These are phyloP conservation scores for Picochlorum sp. DNA, from an alignment of 139 green algal species.

Conservation along the genomic window DNA sequence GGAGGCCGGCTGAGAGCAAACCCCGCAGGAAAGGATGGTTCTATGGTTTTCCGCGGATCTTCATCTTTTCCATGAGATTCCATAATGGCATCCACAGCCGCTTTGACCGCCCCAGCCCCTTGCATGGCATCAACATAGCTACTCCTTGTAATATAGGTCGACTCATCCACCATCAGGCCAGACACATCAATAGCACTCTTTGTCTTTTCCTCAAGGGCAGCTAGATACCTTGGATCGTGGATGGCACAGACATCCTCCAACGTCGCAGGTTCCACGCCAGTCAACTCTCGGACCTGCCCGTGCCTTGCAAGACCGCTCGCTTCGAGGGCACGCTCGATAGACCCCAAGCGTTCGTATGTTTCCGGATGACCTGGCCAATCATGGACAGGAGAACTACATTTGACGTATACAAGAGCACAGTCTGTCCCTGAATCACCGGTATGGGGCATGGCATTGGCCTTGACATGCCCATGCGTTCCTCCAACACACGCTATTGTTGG, in stretches of 20 bases:
- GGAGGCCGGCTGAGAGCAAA: slow-evolving; percentile 76
- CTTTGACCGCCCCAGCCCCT: slow-evolving; percentile 29
- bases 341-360: slow-evolving; percentile 34
- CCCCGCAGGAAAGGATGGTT: slow-evolving; percentile 13
- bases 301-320: slow-evolving; percentile 8
- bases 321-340: slow-evolving; percentile 40
- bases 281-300: slow-evolving; percentile 14
- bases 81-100: slow-evolving; percentile 34
- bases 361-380: slow-evolving; percentile 47
- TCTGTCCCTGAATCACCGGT: not conserved
- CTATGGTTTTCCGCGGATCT: not conserved
- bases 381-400: slow-evolving; percentile 16
- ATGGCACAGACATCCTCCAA: slow-evolving; percentile 34
- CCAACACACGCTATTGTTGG: no score
- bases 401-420: slow-evolving; percentile 8
- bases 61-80: not conserved
- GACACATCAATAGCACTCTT: not conserved
- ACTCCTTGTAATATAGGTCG: slow-evolving; percentile 10
- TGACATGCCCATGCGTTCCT: no score
- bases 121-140: slow-evolving; percentile 24
- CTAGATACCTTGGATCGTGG: slow-evolving; percentile 43
- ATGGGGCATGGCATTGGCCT: no score
- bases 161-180: slow-evolving; percentile 6
- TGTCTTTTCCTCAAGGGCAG: slow-evolving; percentile 21
- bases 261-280: slow-evolving; percentile 14